These are phyloP conservation scores for Plasmodium falciparum DNA, from an alignment of 169 alveolate species.

Conservation along the genomic window DNA sequence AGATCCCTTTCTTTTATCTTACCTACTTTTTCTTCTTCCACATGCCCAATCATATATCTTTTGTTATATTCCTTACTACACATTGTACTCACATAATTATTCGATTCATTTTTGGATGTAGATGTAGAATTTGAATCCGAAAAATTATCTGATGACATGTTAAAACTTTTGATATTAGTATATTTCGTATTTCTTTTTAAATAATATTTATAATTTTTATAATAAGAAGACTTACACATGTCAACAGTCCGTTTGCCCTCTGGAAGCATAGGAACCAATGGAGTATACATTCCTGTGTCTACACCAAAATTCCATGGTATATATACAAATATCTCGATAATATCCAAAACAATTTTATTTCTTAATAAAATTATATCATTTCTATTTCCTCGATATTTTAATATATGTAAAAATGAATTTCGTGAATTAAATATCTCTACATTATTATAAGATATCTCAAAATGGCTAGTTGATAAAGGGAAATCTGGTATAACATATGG, in stretches of 20 bases:
- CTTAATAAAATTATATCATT: conserved; percentile 24
- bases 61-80: background rate
- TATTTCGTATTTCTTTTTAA: conserved; percentile 12
- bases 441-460: conserved; percentile 23
- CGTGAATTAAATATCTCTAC: conserved; percentile 65
- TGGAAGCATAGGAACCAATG: background rate
- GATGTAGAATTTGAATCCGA: conserved; percentile 22
- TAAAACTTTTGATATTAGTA: background rate
- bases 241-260: conserved; percentile 2
- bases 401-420: conserved; percentile 42
- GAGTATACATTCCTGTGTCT: conserved; percentile 25
- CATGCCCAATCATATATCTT: background rate
- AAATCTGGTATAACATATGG: conserved; percentile 76
- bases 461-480: conserved; percentile 59
- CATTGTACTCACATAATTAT: background rate
- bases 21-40: background rate
- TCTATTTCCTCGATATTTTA: conserved; percentile 66
- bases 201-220: conserved; percentile 30
- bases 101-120: background rate
- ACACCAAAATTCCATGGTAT: conserved; percentile 69
- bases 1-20: background rate
- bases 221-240: conserved; percentile 62
- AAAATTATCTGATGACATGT: conserved; percentile 13
- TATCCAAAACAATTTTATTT: conserved; percentile 51
- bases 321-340: conserved; percentile 55